Evolutionary conservation across 225 moss, liverwort and hornwort genomes (phyloP), one percentile per base, ranked within the genome.

Genomic region (Pleurozium schreberi): DNA sequence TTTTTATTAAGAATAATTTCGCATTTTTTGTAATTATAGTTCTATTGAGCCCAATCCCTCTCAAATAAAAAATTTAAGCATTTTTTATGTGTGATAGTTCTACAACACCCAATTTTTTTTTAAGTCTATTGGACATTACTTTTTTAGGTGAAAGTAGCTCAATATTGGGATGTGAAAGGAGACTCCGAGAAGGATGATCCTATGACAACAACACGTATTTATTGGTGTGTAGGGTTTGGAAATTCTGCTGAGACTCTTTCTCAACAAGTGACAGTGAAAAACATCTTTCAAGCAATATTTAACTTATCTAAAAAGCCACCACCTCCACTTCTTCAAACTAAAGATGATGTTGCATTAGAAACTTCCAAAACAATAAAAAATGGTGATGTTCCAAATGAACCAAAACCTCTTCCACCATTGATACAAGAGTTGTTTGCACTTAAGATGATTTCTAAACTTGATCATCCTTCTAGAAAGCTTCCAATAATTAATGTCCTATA

Each of bases 201-300:
- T 5, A 50, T 94, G 31, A 93, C 69, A 34, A 93, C 91, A 50
- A 92, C 90, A 43, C 94, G 92, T 60, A 80, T 97, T 18, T 98
- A 98, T 68, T 97, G 97, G 89, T 88, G 97, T 85, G 13, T 94
- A 21, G 95, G 97, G 14, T 92, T 95, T 60, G 92, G 96, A 45
- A 95, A 86, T 85, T 92, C 89, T 12, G 89, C 87, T 9, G 69
- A 88, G 21, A 84, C 76, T 34, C 74, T 97, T 34, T 91, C 84
- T 38, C 74, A 96, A 50, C 95, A 96, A 68, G 91, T 93, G 20
- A 85, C 90, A 20, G 87, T 92, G 11, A 83, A 89, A 61, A 94
- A 90, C 12, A 90, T 96, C 6, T 96, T 95, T 71, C 93, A 95
- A 64, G 94, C 95, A 52, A 87, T 97, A 78, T 92, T 97, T 36